Conservation (phyloP, 352 stramenopile genomes). For the Pythium pyrilobum region DNA sequence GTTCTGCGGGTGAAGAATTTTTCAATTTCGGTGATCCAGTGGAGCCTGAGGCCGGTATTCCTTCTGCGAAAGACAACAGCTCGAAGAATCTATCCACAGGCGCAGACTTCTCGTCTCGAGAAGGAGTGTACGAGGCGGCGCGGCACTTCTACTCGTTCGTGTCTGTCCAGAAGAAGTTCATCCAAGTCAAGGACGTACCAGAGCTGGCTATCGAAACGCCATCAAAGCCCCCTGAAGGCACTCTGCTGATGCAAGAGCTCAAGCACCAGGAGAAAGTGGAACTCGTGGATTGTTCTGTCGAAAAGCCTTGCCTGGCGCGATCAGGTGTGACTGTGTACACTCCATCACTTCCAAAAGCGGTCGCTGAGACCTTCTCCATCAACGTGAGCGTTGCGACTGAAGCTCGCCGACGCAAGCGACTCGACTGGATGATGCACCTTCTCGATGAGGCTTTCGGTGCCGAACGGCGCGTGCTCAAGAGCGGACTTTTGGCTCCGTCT, state of each 20-base stretch:
- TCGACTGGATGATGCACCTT: slow-evolving; percentile 30
- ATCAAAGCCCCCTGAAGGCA: neutral
- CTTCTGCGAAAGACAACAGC: too few species aligned
- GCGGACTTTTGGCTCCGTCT: slow-evolving; percentile 47
- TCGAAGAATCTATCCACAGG: neutral
- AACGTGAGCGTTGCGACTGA: neutral
- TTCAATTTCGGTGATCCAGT: too few species aligned
- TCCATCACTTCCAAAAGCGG: slow-evolving; percentile 21
- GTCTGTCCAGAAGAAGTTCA: neutral
- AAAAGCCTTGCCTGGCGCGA: slow-evolving; percentile 27
- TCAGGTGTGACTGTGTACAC: slow-evolving; percentile 68
- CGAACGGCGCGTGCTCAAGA: slow-evolving; percentile 30
- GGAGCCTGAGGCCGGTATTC: neutral
- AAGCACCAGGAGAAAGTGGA: neutral
- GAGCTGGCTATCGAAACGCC: neutral
- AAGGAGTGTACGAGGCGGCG: slow-evolving; percentile 4
- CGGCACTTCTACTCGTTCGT: slow-evolving; percentile 10
- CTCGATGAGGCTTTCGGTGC: slow-evolving; percentile 34
- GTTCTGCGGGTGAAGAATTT: too few species aligned
- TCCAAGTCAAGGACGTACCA: neutral
- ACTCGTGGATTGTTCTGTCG: slow-evolving; percentile 20
- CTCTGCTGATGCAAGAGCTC: neutral
- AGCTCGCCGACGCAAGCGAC: slow-evolving; percentile 15
- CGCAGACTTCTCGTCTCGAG: neutral
- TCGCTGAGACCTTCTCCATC: neutral